Evolutionary conservation across 768 basidiomycete species (phyloP).

Genomic region (Lactifluus volemus): DNA sequence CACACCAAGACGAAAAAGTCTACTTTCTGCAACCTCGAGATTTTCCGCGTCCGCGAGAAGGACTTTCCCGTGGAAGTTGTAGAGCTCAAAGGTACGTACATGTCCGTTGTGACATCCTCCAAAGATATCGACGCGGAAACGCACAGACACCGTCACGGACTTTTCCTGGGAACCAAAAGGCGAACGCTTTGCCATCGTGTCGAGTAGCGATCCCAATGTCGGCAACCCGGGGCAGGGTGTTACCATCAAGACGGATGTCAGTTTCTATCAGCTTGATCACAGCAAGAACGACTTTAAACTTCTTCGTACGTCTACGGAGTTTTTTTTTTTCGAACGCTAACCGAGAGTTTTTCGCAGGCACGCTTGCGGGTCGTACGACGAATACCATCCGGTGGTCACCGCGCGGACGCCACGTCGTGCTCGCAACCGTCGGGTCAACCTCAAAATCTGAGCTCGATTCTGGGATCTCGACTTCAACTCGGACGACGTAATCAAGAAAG

Average conservation of each 20-base stretch:
- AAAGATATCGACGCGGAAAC: conserved; percentile 25
- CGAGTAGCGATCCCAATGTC: conserved; percentile 87
- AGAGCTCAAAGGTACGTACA: conserved; percentile 76
- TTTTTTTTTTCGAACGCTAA: not conserved
- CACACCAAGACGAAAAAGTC: conserved; percentile 99
- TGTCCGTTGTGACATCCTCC: not conserved
- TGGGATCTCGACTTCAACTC: conserved; percentile 93
- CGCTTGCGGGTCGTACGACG: conserved; percentile 72
- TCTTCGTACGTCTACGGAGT: conserved; percentile 47
- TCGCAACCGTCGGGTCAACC: conserved; percentile 92
- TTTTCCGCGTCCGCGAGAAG: conserved; percentile 96
- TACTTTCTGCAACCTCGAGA: conserved; percentile 95
- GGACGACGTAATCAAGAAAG: conserved; percentile 44
- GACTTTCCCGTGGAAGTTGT: conserved; percentile 96
- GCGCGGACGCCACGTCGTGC: conserved; percentile 88
- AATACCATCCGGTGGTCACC: conserved; percentile 98
- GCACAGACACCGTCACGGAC: conserved; percentile 74
- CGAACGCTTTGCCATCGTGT: conserved; percentile 88
- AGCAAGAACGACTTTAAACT: conserved; percentile 91
- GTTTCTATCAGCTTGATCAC: conserved; percentile 91
- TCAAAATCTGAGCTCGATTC: conserved; percentile 97
- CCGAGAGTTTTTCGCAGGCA: conserved; percentile 36
- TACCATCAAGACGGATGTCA: conserved; percentile 93
- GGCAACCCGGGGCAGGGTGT: conserved; percentile 84
- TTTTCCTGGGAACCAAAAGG: conserved; percentile 99